Conservation (phyloP, 169 alveolate genomes). For the Plasmodium cynomolgi region DNA sequence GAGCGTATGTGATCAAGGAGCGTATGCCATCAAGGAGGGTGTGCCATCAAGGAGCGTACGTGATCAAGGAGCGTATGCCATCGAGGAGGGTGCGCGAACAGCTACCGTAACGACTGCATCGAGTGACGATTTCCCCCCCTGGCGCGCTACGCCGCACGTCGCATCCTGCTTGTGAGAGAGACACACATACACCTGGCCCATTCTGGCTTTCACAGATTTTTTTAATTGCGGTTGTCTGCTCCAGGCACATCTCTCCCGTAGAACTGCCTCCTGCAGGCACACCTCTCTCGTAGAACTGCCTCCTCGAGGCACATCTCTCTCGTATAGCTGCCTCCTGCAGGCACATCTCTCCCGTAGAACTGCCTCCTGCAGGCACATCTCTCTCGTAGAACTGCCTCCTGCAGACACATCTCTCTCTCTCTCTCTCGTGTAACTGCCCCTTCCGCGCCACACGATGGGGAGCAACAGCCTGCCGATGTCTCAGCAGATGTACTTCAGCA, state of each 20-base stretch:
- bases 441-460: constrained; percentile 12
- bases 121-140: background rate
- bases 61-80: too few species aligned
- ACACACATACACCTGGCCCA: background rate
- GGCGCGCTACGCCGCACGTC: background rate
- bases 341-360: too few species aligned
- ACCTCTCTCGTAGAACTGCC: too few species aligned
- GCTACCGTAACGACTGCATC: background rate
- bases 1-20: too few species aligned
- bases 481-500: constrained; percentile 90
- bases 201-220: background rate
- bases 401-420: background rate
- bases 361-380: too few species aligned
- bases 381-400: background rate
- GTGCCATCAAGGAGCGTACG: too few species aligned
- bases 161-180: background rate
- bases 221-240: background rate
- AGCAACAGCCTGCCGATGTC: constrained; percentile 83
- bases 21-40: too few species aligned
- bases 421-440: background rate
- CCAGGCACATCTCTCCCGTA: background rate
- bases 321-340: too few species aligned
- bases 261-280: too few species aligned
- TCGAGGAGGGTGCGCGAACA: too few species aligned
- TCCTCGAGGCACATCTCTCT: too few species aligned